Percentiles rank a stretch among this genome's conserved stretches.
Conservation (phyloP, 805 yeast species). For the Suhomyces sp. region DNA sequence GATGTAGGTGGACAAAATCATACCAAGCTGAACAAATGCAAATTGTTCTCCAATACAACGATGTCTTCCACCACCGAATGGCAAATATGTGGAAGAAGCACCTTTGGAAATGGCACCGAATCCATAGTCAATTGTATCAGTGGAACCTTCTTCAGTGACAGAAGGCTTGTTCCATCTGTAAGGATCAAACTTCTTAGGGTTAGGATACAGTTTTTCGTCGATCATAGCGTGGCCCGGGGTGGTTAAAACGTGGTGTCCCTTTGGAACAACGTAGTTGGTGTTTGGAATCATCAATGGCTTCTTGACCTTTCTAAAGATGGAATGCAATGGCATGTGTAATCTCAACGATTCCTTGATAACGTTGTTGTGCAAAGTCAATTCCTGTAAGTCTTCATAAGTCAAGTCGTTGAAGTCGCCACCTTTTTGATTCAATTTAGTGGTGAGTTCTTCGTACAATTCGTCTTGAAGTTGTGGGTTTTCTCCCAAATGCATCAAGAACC, state of each 20-base stretch:
- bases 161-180: slow-evolving; percentile 67
- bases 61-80: slow-evolving; percentile 99
- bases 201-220: slow-evolving; percentile 74
- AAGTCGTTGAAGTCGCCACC: slow-evolving; percentile 50
- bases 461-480: slow-evolving; percentile 84
- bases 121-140: slow-evolving; percentile 78
- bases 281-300: slow-evolving; percentile 77
- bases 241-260: slow-evolving; percentile 84
- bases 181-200: slow-evolving; percentile 71
- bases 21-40: slow-evolving; percentile 90
- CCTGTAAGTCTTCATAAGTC: slow-evolving; percentile 77
- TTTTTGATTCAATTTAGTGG: slow-evolving; percentile 47
- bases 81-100: slow-evolving; percentile 91
- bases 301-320: slow-evolving; percentile 88
- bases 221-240: slow-evolving; percentile 91
- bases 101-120: slow-evolving; percentile 96
- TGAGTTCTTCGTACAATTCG: slow-evolving; percentile 72
- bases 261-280: slow-evolving; percentile 77
- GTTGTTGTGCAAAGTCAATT: slow-evolving; percentile 78
- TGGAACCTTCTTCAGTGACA: slow-evolving; percentile 16
- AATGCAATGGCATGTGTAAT: slow-evolving; percentile 94
- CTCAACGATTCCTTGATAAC: slow-evolving; percentile 90
- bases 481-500: slow-evolving; percentile 90
- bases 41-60: slow-evolving; percentile 99
- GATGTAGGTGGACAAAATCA: slow-evolving; percentile 70